These are phyloP conservation scores for Fusarium kyushuense DNA, from an alignment of 2,329 filamentous ascomycete species.

Conservation along the genomic window DNA sequence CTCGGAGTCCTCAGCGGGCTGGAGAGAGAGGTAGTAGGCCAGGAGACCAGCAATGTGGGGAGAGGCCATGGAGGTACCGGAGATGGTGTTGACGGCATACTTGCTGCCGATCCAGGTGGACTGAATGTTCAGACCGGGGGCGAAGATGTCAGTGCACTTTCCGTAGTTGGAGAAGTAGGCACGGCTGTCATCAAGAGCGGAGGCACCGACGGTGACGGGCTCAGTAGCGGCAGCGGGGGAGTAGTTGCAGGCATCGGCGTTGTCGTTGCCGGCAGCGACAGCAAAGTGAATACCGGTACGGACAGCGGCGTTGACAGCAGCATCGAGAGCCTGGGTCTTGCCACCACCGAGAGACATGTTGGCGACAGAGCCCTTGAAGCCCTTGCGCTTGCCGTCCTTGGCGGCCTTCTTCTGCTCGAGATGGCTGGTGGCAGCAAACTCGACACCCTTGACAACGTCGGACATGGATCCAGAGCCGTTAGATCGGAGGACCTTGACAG, in stretches of 20 bases:
- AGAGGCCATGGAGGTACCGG: constrained; percentile 98
- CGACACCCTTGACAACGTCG: constrained; percentile 97
- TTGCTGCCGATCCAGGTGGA: constrained; percentile 99
- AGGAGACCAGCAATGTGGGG: constrained; percentile 96
- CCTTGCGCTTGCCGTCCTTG: constrained; percentile 91
- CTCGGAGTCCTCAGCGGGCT: constrained; percentile 89
- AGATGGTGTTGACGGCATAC: constrained; percentile 98
- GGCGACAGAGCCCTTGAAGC: constrained; percentile 98
- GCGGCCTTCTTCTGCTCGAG: constrained; percentile 78
- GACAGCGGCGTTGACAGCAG: constrained; percentile 93
- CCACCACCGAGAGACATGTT: constrained; percentile 99
- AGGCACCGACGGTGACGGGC: constrained; percentile 95
- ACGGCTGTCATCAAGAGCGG: constrained; percentile 91
- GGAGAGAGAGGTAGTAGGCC: constrained; percentile 97
- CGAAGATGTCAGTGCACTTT: constrained; percentile 99
- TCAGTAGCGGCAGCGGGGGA: constrained; percentile 93
- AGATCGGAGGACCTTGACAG: constrained; percentile 97
- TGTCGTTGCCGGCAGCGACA: constrained; percentile 98
- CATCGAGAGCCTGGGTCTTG: constrained; percentile 92
- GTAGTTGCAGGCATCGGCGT: constrained; percentile 99
- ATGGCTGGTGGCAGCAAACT: constrained; percentile 89
- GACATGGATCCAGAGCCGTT: constrained; percentile 99
- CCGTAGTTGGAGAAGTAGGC: constrained; percentile 99
- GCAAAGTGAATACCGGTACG: constrained; percentile 95
- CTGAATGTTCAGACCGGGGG: constrained; percentile 93